Evolutionary conservation across 2,329 filamentous ascomycete species (phyloP), one percentile per base, ranked within the genome.

Genomic region (Cladosporium phlei): DNA sequence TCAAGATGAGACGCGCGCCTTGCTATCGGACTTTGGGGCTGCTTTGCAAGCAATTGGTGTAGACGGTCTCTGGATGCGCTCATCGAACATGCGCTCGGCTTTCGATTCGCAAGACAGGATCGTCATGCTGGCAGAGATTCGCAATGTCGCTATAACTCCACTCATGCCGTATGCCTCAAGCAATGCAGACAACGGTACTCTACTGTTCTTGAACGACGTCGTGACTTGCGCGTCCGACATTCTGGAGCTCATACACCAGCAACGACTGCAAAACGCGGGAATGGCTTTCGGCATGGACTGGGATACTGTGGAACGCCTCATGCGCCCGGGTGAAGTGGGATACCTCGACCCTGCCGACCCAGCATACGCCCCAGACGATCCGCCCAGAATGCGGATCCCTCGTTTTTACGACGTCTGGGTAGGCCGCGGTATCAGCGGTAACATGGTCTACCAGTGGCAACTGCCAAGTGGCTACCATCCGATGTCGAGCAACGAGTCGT

Each of bases 181-280:
- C 9, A 10, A 16, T 1, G 21, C 19, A 11, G 32, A 33, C 12
- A 28, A 14, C 6, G 38, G 25, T 5, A 48, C 38, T 16, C 11
- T 48, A n/a, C 28, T 48, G 10, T 28, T 48, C n/a, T 30, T 48
- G 27, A 48, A 48, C 38, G 46, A 48, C 9, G 46, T 48, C 19
- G 10, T 48, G 19, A 42, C 38, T 22, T 48, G 46, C 33, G 29
- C 38, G 19, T 43, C 38, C 12, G 46, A 48, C n/a, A 29, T 48
- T 3, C 14, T 48, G 24, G 46, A 48, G 25, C 24, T 48, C 11
- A 28, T 48, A n/a, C 33, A 43, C 12, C 46, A 48, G 32, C 39
- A 42, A 24, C 38, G 39, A 5, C 30, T 32, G 3, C 46, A 48
- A 8, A 11, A 37, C 12, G 46, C 46, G 5, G 38, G n/a, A 4